Base-by-base conservation (phyloP, 192 early-diverging fungal genomes). In the Umbelopsis ramanniana region DNA sequence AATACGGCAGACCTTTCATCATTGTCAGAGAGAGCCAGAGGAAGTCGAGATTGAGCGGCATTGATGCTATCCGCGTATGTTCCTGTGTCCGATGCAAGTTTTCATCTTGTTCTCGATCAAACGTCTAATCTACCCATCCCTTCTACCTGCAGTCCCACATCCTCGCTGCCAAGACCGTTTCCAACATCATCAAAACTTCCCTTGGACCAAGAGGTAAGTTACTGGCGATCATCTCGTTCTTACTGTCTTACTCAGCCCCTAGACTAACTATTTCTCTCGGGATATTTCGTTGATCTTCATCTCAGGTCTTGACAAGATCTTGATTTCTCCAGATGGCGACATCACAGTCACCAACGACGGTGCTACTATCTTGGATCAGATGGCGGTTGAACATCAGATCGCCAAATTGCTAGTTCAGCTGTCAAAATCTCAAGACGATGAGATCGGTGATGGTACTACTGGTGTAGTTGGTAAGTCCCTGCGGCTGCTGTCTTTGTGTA, bases 331-430 rank as follows among this genome's bases (percentile, higher is more conserved):
- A 52, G 98, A 99, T 81, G 98, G 98, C 55, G 97, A 99, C 70
- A 97, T 99, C 77, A 98, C 96, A 40, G 92, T 98, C 33, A 98
- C 98, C 67, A 99, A 99, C 84, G 98, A 99, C 75, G 98, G 98
- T 21, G 98, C 98, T 7, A 99, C 98, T 17, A 99, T 99, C 82
- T 84, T 99, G 74, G 85, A 87, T 77, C 92, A 98, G 78, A 98
- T 98, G 97, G 96, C 95, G 38, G 96, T 99, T 66, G 96, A 97
- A 79, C 97, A 99, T 82, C 96, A 99, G 84, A 98, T 99, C 79
- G 98, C 96, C 33, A 97, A 97, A 83, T 86, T 99, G 19, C 81
- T 99, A 47, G 98, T 99, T 21, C 94, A 98, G 83, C 85, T 99
- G 68, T 97, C 96, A 67, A 95, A 97, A 85, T 92, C 90, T 72